These are phyloP conservation scores for Camellia lanceoleosa DNA, from an alignment of 148 eudicot species.

Conservation along the genomic window DNA sequence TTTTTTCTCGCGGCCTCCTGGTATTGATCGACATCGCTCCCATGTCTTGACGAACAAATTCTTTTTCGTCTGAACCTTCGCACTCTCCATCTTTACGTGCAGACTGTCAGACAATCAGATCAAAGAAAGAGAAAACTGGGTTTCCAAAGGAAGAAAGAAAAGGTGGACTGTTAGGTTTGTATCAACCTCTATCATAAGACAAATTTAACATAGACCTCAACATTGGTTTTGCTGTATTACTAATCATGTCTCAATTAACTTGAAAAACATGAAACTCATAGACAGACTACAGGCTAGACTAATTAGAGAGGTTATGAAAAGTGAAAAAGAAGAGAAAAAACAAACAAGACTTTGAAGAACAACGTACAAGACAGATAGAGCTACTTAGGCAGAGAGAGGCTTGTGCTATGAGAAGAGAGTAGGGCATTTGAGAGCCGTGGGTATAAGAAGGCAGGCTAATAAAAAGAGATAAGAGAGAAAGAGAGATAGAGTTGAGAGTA, in stretches of 20 bases:
- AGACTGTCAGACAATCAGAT: too few relatives aligned
- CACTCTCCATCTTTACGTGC: constrained; percentile 9
- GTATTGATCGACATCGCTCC: constrained; percentile 24
- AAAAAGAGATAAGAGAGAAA: too few relatives aligned
- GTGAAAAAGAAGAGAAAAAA: too few relatives aligned
- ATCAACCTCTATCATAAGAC: constrained; percentile 33
- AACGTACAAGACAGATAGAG: not conserved
- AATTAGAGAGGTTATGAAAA: not conserved
- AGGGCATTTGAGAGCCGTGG: too few relatives aligned
- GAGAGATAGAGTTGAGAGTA: not conserved
- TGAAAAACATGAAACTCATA: not conserved
- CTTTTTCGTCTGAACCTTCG: constrained; percentile 14
- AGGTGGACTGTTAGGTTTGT: too few relatives aligned
- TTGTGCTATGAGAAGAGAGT: not conserved
- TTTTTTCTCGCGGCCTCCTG: not conserved
- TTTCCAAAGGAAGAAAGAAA: not conserved
- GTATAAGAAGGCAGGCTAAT: too few relatives aligned
- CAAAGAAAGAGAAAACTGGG: too few relatives aligned
- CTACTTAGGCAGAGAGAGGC: too few relatives aligned
- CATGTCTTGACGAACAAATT: constrained; percentile 32
- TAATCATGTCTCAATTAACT: not conserved
- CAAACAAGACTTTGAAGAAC: too few relatives aligned
- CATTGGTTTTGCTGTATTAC: constrained; percentile 16
- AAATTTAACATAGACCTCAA: constrained; percentile 26
- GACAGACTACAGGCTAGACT: not conserved